Evolutionary conservation across 176 grass and related monocot species (phyloP), one percentile per base, ranked within the genome.

Genomic region (Areca catechu): DNA sequence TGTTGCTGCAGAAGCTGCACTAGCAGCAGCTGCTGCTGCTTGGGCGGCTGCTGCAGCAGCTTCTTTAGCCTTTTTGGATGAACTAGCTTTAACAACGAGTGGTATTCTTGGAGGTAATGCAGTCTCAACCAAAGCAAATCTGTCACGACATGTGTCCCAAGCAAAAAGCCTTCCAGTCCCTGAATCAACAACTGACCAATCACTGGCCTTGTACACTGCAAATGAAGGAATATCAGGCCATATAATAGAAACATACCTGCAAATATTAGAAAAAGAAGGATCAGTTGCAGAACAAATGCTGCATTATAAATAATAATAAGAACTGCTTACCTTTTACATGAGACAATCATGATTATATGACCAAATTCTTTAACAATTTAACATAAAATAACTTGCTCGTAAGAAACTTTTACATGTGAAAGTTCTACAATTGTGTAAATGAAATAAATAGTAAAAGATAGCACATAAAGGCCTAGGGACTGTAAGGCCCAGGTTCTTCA

Each of bases 211-310:
- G 76, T 92, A 98, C 24, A 98, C 67, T 68, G 74, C 47, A 70
- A 98, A 98, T 22, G 93, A 92, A 67, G 93, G 93, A 62, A 98
- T 89, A 71, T 98, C 93, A 49, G 93, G 93, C 93, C 87, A 92
- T 59, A 98, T 76, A 63, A 81, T 65, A 72, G 93, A 76, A 75
- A 98, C 87, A 63, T 98, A 98, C 78, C 93, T 98, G 84, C 58
- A 80, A 72, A 14, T 43, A 43, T 43, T 43, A 43, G 34, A 43
- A 53, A 7, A 74, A 70, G 20, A 28, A 20, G 82, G 59, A 83
- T 50, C 4, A 22, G 16, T 48, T 20, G 16, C 4, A 22, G 2
- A 12, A 37, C 20, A 37, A 21, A 43, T 43, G 7, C 51, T 34
- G 27, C 4, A 28, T 10, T 43, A 43, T 43, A 43, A 12, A 7